Conservation (phyloP, 306 rosid genomes). For the Lathyrus tuberosus region DNA sequence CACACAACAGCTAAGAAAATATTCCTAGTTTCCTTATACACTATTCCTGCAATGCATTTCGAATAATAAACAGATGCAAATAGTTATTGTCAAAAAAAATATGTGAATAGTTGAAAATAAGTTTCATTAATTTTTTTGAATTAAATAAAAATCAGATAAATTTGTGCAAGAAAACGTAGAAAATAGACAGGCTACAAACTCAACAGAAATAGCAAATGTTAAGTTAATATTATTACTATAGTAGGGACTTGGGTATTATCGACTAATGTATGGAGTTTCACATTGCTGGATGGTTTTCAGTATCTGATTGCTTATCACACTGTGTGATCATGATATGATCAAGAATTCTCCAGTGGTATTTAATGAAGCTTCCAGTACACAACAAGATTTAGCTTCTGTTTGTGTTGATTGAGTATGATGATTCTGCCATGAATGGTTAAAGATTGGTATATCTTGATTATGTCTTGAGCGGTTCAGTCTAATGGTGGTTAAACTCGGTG, state of each 20-base stretch:
- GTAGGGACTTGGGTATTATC: background rate
- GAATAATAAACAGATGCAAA: slow-evolving; percentile 29
- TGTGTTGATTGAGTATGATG: too few relatives aligned
- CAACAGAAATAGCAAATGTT: background rate
- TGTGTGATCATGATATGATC: too few relatives aligned
- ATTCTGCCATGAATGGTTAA: too few relatives aligned
- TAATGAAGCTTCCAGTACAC: too few relatives aligned
- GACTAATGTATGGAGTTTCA: too few relatives aligned
- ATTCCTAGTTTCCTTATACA: slow-evolving; percentile 27
- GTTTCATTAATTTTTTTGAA: background rate
- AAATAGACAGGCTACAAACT: background rate
- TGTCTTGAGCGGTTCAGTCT: background rate
- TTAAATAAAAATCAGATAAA: slow-evolving; percentile 14
- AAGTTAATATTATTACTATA: slow-evolving; percentile 5
- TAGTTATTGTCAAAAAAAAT: slow-evolving; percentile 6
- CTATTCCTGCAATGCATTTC: background rate
- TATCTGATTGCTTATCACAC: too few relatives aligned
- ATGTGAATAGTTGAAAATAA: slow-evolving; percentile 18
- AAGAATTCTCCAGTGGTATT: too few relatives aligned
- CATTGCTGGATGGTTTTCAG: too few relatives aligned
- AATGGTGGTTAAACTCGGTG: background rate
- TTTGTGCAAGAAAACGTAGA: slow-evolving; percentile 1
- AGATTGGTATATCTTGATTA: background rate
- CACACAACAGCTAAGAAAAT: background rate
- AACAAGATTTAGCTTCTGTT: too few relatives aligned